Evolutionary conservation across 495 filamentous ascomycete genomes (phyloP), one percentile per base, ranked within the genome.

Genomic region (Saxophila tyrrhenica): DNA sequence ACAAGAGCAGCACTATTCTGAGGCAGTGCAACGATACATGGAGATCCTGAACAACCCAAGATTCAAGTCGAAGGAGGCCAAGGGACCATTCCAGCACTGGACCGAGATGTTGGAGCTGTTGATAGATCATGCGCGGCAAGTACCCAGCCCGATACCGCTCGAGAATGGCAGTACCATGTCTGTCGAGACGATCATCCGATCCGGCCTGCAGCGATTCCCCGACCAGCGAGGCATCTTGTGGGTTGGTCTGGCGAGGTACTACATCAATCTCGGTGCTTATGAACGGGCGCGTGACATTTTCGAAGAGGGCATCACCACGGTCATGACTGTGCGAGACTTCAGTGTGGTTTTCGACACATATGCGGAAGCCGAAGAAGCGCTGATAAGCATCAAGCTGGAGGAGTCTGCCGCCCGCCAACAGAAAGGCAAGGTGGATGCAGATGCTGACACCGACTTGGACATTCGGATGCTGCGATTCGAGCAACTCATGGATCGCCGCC

Each of bases 321-420:
- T 96, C 53, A 95, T 96, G 91, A 99, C 94, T 2, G 89, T 97
- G n/a, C 81, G 94, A 49, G 94, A 99, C 70, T 99, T 99, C 62
- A 94, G 91, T 0, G 77, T 96, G 43, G 81, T 97, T 21, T 99
- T 99, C 60, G 94, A 99, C 66, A 85, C 89, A 0, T 99, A 99
- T 64, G 81, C 84, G 39, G 94, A 99, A 67, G 95, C 95, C 44
- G 94, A 99, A 66, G 94, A 99, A 70, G 90, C 89, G 0, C 85
- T 97, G 62, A 96, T 96, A 56, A 81, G 86, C 24, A 85, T 78
- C 39, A 68, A 96, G 65, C 94, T 97, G 84, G 89, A 96, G 64
- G 75, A 83, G 39, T 90, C 89, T 9, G 86, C 89, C 1, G 69
- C 73, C 42, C 84, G 94, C 45, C 83, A 90, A 22, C 84, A 88